Evolutionary conservation across 2,329 filamentous ascomycete species (phyloP), one percentile per base, ranked within the genome.

Genomic region (Clathrospora elynae): DNA sequence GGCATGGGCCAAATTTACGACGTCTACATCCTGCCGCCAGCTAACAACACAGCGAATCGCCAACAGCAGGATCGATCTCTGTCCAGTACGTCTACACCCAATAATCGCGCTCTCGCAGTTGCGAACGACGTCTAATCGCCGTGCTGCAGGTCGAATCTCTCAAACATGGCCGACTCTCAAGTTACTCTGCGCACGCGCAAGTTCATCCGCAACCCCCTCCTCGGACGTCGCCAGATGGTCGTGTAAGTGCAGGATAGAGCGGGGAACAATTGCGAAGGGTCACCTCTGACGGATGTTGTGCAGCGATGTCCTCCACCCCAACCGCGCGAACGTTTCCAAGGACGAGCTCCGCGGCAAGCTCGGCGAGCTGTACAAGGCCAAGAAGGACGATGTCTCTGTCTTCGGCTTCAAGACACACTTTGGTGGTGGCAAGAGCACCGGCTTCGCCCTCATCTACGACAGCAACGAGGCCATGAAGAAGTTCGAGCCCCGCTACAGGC

Each of bases 171-270:
- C 79, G 88, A 91, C 79, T 73, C 73, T 59, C 75, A 77, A 70
- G 75, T 78, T 60, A 78, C 76, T 59, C 67, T 78, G 72, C 75
- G 93, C 82, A 99, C 93, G 79, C 92, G 93, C 88, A 97, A 97
- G 84, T 99, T 99, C 88, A 95, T 97, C 81, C 90, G 91, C 83
- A 99, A 99, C 86, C 89, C 93, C 77, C 90, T 99, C 74, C 87
- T 99, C 75, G 90, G 87, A 76, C 88, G 92, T 78, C 96, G 95
- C 85, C 92, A 97, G 87, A 96, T 97, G 90, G 92, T 96, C 80
- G 88, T 96, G 92, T 96, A 90, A 71, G 68, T 68, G 53, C 58
- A 56, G 54, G 51, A 52, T 42, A 49, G 37, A 42, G 42, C 38
- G 44, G 37, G 29, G 13, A 43, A 33, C 36, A 44, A 45, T 44